These are phyloP conservation scores for Staphylotrichum longicolle DNA, from an alignment of 495 filamentous ascomycete species.

Conservation along the genomic window DNA sequence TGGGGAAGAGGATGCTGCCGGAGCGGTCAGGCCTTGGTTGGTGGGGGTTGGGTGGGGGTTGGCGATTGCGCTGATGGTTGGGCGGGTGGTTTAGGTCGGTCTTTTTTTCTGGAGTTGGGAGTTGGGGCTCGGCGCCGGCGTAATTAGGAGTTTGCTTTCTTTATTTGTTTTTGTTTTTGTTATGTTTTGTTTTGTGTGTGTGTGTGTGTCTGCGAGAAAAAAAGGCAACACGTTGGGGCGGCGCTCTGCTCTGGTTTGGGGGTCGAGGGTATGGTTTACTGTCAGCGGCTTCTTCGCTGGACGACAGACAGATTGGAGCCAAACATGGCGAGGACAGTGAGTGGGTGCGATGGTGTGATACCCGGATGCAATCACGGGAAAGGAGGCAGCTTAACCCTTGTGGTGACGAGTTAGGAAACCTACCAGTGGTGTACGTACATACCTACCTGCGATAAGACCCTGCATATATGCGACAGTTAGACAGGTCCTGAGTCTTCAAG, in stretches of 20 bases:
- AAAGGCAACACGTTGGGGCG: too few relatives aligned
- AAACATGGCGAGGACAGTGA: too few relatives aligned
- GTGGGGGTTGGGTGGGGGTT: slow-evolving; percentile 7
- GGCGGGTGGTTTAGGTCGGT: not conserved
- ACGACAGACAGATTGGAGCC: too few relatives aligned
- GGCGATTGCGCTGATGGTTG: slow-evolving; percentile 9
- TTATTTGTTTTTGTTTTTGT: too few relatives aligned
- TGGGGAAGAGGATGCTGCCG: slow-evolving; percentile 7
- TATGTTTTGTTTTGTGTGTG: too few relatives aligned
- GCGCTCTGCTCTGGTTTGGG: too few relatives aligned
- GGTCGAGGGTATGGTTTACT: too few relatives aligned
- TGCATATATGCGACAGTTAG: slow-evolving; percentile 1
- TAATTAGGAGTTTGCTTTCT: not conserved
- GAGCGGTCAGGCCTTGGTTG: slow-evolving; percentile 15
- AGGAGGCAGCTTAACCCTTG: not conserved
- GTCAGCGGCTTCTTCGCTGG: too few relatives aligned
- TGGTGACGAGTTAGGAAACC: not conserved
- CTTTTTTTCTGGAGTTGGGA: too few relatives aligned
- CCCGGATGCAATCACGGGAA: slow-evolving; percentile 1
- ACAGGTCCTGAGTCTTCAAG: not conserved
- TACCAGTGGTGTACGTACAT: not conserved
- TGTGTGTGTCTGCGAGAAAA: too few relatives aligned
- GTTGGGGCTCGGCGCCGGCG: not conserved
- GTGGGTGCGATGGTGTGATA: not conserved
- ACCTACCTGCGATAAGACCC: not conserved